Percentiles rank a stretch among this genome's conserved stretches.
Evolutionary conservation across 129 eudicot species (phyloP).

Genomic region (Scalesia atractyloides): DNA sequence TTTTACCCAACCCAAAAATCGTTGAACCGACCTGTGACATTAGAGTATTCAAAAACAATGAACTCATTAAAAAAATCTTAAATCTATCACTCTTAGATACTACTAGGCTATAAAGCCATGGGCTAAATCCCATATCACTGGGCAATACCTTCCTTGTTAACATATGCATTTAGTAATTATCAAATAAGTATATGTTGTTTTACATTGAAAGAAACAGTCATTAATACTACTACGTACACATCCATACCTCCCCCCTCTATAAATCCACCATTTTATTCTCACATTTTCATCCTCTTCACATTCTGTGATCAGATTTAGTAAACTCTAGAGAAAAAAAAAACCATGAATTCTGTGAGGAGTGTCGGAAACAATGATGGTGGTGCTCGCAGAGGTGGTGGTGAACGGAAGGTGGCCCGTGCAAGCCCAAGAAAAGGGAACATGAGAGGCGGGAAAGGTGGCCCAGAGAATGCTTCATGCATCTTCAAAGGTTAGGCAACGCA

Average conservation of each 20-base stretch:
- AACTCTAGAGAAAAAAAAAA: background rate
- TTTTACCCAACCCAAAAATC: too few species aligned
- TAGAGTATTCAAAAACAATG: too few species aligned
- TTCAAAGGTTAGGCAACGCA: slow-evolving; percentile 86
- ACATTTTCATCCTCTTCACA: slow-evolving; percentile 9
- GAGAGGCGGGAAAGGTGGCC: slow-evolving; percentile 76
- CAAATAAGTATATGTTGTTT: too few species aligned
- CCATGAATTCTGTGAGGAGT: background rate
- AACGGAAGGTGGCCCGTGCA: slow-evolving; percentile 7
- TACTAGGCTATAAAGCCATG: too few species aligned
- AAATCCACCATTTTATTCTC: slow-evolving; percentile 2
- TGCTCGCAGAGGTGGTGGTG: background rate
- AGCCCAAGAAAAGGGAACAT: slow-evolving; percentile 67
- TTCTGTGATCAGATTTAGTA: background rate
- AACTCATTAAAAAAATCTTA: too few species aligned
- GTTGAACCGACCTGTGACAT: too few species aligned
- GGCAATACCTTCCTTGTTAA: too few species aligned
- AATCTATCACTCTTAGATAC: too few species aligned
- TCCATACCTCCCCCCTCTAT: slow-evolving; percentile 4
- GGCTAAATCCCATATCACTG: too few species aligned
- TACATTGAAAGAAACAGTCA: background rate
- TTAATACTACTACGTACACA: background rate
- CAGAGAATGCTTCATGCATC: slow-evolving; percentile 62
- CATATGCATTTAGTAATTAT: too few species aligned
- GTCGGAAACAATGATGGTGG: slow-evolving; percentile 8